Evolutionary conservation across 129 eudicot genomes (phyloP).

Genomic region (carrot (Daucus carota)): DH1_v3.0 NC_030388.2:12162501-12163000

Average conservation of each 20-base stretch:
- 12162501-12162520: too few relatives aligned
- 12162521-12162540: too few relatives aligned
- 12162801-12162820: slow-evolving; percentile 65
- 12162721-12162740: slow-evolving; percentile 78
- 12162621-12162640: background rate
- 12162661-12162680: background rate
- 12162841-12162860: slow-evolving; percentile 37
- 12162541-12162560: too few relatives aligned
- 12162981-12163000: too few relatives aligned
- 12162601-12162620: background rate
- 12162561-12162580: too few relatives aligned
- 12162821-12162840: slow-evolving; percentile 72
- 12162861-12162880: background rate
- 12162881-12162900: too few relatives aligned
- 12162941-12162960: background rate
- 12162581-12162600: background rate
- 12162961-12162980: background rate
- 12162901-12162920: background rate
- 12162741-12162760: slow-evolving; percentile 66
- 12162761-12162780: slow-evolving; percentile 94
- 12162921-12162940: background rate
- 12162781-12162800: slow-evolving; percentile 99
- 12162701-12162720: slow-evolving; percentile 87
- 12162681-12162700: slow-evolving; percentile 29
- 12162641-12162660: background rate